Conservation (phyloP, 257 asterid genomes). For the Orobanche coerulescens region DNA sequence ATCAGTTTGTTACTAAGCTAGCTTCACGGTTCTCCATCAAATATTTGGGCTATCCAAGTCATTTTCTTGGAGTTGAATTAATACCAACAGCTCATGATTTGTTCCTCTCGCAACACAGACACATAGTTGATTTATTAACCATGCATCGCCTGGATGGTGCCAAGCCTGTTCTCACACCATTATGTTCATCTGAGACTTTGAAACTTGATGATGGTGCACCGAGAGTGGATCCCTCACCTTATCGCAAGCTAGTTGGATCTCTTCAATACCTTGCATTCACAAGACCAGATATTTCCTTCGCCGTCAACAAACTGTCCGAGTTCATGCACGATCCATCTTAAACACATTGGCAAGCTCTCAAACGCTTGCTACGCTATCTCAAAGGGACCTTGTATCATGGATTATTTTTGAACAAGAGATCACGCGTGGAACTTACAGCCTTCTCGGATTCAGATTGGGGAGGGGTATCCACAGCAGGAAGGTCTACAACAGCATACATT, state of each 20-base stretch:
- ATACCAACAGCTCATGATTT: too few relatives aligned
- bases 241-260: neutral
- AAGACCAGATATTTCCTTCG: neutral
- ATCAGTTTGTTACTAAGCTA: neutral
- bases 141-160: neutral
- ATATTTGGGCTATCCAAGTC: neutral
- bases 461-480: neutral
- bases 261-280: neutral
- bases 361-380: neutral
- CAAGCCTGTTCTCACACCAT: neutral
- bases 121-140: neutral
- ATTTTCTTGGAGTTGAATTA: neutral
- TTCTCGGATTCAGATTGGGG: neutral
- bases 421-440: neutral
- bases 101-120: neutral
- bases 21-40: neutral
- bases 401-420: too few relatives aligned
- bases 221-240: neutral
- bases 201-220: neutral
- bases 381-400: too few relatives aligned
- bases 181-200: neutral
- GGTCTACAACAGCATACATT: neutral
- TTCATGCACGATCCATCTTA: neutral
- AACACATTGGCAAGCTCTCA: neutral
- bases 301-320: neutral